Base-by-base conservation (phyloP, 2,329 filamentous ascomycete species). In the Exutisphaerella laricina region DNA sequence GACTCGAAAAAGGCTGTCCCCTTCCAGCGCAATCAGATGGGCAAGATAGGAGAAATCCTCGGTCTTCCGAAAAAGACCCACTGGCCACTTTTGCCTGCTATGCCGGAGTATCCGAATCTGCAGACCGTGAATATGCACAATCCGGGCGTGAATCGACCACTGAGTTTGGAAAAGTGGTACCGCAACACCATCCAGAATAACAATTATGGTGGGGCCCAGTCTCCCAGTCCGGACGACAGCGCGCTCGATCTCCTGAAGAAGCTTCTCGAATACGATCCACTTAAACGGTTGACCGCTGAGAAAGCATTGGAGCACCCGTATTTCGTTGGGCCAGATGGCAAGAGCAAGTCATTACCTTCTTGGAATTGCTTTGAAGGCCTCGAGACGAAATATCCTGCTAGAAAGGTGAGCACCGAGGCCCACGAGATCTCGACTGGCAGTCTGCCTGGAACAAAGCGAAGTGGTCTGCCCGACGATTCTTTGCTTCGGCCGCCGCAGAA, bases 1-100 rank as follows among this genome's bases (percentile, higher is more conserved):
- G 92, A 98, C 66, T 86, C 79, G 57, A 98, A 98, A 67, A 97
- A 97, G 69, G 92, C 86, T 0, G 89, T 97, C 0, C 92, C 92
- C 0, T 98, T 98, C 57, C 92, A 98, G 66, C 80, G 89, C 10
- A 96, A 96, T 58, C 92, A 98, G 69, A 97, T 98, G 90, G 88
- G 92, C 61, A 96, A 95, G 68, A 98, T 98, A 56, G 87, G 95
- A 26, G 92, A 98, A 61, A 88, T 98, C 50, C 83, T 98, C 71
- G 92, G 92, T 21, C 70, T 95, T 53, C 92, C 92, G 0, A 87
- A 79, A 5, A 90, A 90, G 58, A 86, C 94, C 37, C 79, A 81
- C 18, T 98, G 92, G 92, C 87, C 89, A 0, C 74, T 90, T 20
- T 70, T 98, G 2, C 72, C 79, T 1, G 78, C 82, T 28, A 94